phyloP scores from a whole-genome alignment of 208 protist species.

The Vickermania spadyakhi region DNA sequence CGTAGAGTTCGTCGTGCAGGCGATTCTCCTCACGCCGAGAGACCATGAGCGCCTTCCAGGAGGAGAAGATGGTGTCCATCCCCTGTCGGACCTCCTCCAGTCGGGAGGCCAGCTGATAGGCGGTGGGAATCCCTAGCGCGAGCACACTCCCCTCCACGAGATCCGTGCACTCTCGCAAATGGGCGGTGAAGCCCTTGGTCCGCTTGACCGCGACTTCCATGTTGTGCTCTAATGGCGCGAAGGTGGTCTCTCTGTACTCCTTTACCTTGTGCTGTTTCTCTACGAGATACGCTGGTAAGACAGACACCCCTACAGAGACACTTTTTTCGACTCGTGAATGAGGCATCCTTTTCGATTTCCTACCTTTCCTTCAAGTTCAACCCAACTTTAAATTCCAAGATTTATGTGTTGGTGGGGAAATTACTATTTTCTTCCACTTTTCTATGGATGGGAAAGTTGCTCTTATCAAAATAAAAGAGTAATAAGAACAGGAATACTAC shows the following conservation, averaged over 20 bases:
- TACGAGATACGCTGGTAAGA: conserved; percentile 30
- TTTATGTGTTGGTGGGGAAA: not conserved
- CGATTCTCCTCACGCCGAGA: conserved; percentile 25
- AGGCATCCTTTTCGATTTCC: not conserved
- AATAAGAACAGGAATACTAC: too few relatives aligned
- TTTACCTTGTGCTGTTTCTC: conserved; percentile 48
- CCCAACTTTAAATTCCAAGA: not conserved
- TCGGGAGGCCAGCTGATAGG: conserved; percentile 37
- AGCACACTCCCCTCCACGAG: conserved; percentile 65
- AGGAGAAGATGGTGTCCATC: conserved; percentile 22
- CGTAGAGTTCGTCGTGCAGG: conserved; percentile 37
- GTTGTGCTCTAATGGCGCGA: conserved; percentile 18
- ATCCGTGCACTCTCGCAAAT: conserved; percentile 41
- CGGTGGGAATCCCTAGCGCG: conserved; percentile 48
- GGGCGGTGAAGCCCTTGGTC: conserved; percentile 22
- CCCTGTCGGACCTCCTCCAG: conserved; percentile 32
- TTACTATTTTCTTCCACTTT: too few relatives aligned
- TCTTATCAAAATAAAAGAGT: too few relatives aligned
- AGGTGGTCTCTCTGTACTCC: conserved; percentile 16
- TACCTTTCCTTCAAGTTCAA: not conserved
- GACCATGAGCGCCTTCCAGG: conserved; percentile 21
- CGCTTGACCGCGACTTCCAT: conserved; percentile 29
- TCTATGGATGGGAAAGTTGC: too few relatives aligned
- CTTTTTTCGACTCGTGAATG: too few relatives aligned
- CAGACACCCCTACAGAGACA: not conserved